Evolutionary conservation across 495 filamentous ascomycete species (phyloP), one percentile per base, ranked within the genome.

Genomic region (Aspergillus egyptiacus): DNA sequence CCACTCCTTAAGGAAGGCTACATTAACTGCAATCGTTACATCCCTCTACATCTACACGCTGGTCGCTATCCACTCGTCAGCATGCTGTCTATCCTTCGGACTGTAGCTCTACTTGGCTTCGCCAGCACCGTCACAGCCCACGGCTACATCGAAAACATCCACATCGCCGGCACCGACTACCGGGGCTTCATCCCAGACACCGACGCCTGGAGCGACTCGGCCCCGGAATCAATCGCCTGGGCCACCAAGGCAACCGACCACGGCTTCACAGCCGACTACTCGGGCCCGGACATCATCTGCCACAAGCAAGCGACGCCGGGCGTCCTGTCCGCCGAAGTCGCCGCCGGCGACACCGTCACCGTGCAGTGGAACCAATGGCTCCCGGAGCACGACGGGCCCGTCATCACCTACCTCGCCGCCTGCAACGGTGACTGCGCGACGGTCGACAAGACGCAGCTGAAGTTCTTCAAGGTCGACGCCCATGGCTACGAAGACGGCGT

Each of bases 381-480:
- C 63, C 18, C 19, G 3, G 34, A 34, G 2, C 44, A 46, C 32
- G 27, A 46, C 11, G 44, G 44, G 2, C 44, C 83, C 5, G 75
- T 81, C 57, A 74, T 84, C 53, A 72, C 79, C 69, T 85, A 85
- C 59, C 67, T 88, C 0, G 84, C 84, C 24, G 65, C 73, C 31
- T 86, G 82, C 71, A 70, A 74, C 51, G 79, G 76, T 17, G 60
- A 71, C 24, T 85, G 82, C 65, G 68, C 73, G 45, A 72, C 59
- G 0, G 79, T 74, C 31, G 70, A 82, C 65, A 75, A 77, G 56
- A 68, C 64, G 1, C 56, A 55, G 0, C 74, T 86, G 14, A 55
- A 77, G 41, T 87, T 78, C 65, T 83, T 86, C 74, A 85, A 86
- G 76, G 80, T 87, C 53, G 71, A 69, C 18, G 44, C 18, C 2